These are phyloP conservation scores for Calocybe gangraenosa DNA, from an alignment of 768 basidiomycete genomes.

Conservation along the genomic window DNA sequence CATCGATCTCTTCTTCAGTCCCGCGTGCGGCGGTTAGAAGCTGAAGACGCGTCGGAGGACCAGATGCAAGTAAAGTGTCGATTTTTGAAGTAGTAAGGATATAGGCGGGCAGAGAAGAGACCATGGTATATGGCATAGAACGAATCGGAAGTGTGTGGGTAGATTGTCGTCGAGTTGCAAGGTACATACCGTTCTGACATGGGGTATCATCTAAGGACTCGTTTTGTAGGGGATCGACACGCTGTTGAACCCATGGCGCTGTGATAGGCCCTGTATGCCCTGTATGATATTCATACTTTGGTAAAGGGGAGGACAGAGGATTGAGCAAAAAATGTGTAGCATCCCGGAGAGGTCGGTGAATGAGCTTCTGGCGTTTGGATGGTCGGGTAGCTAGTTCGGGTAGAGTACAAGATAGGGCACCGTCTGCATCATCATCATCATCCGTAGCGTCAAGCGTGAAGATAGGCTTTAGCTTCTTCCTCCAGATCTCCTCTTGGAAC, in stretches of 20 bases:
- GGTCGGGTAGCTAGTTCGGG: conserved; percentile 4
- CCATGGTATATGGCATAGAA: neutral
- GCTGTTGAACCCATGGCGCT: neutral
- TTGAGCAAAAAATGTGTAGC: conserved; percentile 57
- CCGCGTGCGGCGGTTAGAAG: conserved; percentile 55
- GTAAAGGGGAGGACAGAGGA: conserved; percentile 39
- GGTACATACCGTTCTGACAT: conserved; percentile 4
- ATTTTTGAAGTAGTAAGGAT: conserved; percentile 42
- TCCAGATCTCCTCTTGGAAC: conserved; percentile 63
- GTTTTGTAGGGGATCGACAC: neutral
- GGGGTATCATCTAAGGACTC: neutral
- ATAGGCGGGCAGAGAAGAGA: conserved; percentile 30
- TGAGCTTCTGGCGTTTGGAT: conserved; percentile 14
- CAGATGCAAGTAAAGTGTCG: conserved; percentile 21
- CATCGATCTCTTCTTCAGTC: conserved; percentile 43
- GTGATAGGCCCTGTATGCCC: neutral
- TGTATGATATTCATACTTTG: conserved; percentile 10
- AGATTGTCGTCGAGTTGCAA: neutral
- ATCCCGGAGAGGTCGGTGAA: conserved; percentile 29
- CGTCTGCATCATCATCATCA: neutral
- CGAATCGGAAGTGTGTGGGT: neutral
- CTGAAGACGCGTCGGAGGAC: conserved; percentile 61
- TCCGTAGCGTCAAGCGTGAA: conserved; percentile 34
- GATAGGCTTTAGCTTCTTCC: conserved; percentile 32
- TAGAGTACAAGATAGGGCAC: neutral